A percentile compares a stretch with the other conserved stretches of the same genome.
Conservation (phyloP, 371 early-diverging fungal genomes). For the Haplosporangium sp. region DNA sequence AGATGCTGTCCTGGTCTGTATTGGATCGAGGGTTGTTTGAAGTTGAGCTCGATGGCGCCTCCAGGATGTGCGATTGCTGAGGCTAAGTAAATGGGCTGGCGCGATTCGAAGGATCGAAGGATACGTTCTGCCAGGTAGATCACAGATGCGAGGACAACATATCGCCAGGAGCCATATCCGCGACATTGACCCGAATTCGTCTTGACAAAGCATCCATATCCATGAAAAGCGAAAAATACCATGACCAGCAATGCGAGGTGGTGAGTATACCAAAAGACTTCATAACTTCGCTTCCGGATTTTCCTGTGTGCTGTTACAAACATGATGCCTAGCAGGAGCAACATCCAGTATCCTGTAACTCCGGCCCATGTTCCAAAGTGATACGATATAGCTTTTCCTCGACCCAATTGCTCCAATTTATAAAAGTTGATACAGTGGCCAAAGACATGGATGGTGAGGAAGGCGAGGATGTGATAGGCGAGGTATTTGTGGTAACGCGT, state of each 20-base stretch:
- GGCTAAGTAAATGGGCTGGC: conserved; percentile 57
- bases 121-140: conserved; percentile 73
- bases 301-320: conserved; percentile 64
- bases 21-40: conserved; percentile 66
- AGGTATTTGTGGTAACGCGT: conserved; percentile 73
- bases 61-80: conserved; percentile 77
- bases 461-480: conserved; percentile 71
- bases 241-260: conserved; percentile 72
- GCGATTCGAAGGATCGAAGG: conserved; percentile 64
- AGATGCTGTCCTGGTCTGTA: conserved; percentile 82
- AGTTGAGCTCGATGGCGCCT: conserved; percentile 75
- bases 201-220: conserved; percentile 72
- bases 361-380: conserved; percentile 67
- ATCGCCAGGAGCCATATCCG: conserved; percentile 62
- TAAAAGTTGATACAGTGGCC: conserved; percentile 69
- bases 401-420: conserved; percentile 52
- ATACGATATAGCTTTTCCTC: conserved; percentile 47
- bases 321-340: conserved; percentile 69
- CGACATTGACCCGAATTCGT: conserved; percentile 58
- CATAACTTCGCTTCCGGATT: conserved; percentile 67
- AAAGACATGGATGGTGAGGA: conserved; percentile 66
- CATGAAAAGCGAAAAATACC: conserved; percentile 68
- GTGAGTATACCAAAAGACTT: conserved; percentile 82
- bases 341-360: conserved; percentile 74
- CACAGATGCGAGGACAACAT: conserved; percentile 59